phyloP scores from a whole-genome alignment of 129 eudicot genomes.

The Gnaphalium uliginosum region DNA sequence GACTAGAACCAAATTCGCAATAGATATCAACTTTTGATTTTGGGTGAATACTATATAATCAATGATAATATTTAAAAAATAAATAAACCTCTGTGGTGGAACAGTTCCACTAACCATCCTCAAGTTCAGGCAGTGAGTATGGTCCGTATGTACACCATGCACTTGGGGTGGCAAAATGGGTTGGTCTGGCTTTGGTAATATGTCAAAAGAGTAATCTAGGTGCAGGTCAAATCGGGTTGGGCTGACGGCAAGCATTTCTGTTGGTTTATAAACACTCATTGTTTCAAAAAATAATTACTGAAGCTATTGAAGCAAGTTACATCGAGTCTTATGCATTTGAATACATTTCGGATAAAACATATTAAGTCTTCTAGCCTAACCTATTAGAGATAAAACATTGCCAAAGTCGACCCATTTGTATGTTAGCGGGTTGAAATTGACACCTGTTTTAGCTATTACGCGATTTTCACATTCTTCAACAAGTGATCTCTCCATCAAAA shows the following conservation, averaged over 20 bases:
- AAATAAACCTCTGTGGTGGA: neutral
- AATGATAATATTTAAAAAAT: neutral
- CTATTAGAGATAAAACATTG: neutral
- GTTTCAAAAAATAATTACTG: neutral
- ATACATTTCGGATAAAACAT: no score
- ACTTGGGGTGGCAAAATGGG: neutral
- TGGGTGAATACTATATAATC: neutral
- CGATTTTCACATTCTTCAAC: no score
- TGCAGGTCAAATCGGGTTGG: neutral
- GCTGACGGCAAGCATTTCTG: neutral
- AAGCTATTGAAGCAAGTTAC: neutral
- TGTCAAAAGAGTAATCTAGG: neutral
- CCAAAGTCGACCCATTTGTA: neutral
- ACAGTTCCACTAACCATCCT: neutral
- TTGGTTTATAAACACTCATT: neutral
- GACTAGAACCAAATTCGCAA: neutral
- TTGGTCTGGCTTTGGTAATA: neutral
- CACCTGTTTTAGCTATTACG: neutral
- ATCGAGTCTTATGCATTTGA: no score
- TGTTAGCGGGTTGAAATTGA: neutral
- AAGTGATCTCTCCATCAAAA: no score
- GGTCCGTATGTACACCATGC: neutral
- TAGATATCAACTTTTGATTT: neutral
- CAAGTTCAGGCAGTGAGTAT: neutral
- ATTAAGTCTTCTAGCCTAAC: neutral